phyloP scores from a whole-genome alignment of 2,329 filamentous ascomycete genomes.

The Hypomyces rosellus region DNA sequence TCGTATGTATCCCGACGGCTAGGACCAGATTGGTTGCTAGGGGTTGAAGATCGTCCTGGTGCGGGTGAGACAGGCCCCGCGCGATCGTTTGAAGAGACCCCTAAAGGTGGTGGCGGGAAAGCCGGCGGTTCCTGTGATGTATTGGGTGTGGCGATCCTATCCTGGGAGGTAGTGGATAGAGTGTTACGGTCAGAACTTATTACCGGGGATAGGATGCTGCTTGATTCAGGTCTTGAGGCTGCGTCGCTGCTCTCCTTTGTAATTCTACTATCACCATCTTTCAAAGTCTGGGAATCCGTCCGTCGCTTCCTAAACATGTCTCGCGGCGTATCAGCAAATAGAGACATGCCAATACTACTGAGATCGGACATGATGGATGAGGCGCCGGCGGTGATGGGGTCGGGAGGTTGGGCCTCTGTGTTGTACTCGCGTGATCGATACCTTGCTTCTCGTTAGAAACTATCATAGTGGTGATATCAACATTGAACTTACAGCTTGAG shows the following conservation, averaged over 20 bases:
- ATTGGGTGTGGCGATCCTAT: no score
- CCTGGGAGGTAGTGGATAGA: no score
- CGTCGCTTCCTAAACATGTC: slow-evolving; percentile 43
- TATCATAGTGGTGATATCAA: neutral
- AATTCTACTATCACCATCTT: slow-evolving; percentile 5
- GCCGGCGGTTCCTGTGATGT: no score
- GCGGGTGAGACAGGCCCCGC: neutral
- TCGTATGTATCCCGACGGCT: slow-evolving; percentile 1
- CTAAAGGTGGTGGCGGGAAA: no score
- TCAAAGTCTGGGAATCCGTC: neutral
- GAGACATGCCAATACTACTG: slow-evolving; percentile 71
- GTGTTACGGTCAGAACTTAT: no score
- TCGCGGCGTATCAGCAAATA: slow-evolving; percentile 61
- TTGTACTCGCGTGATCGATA: slow-evolving; percentile 59
- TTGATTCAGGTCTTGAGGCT: slow-evolving; percentile 8
- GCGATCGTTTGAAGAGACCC: no score
- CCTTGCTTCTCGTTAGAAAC: slow-evolving; percentile 24
- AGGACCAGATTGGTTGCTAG: slow-evolving; percentile 6
- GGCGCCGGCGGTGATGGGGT: slow-evolving; percentile 72
- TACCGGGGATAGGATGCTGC: neutral
- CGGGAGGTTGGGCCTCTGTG: slow-evolving; percentile 70
- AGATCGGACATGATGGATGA: slow-evolving; percentile 78
- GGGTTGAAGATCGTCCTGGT: neutral
- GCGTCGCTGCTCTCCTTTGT: slow-evolving; percentile 7
- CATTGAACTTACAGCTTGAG: slow-evolving; percentile 57